Evolutionary conservation across 2,329 filamentous ascomycete species (phyloP).

Genomic region (Byssoonygena ceratinophila): DNA sequence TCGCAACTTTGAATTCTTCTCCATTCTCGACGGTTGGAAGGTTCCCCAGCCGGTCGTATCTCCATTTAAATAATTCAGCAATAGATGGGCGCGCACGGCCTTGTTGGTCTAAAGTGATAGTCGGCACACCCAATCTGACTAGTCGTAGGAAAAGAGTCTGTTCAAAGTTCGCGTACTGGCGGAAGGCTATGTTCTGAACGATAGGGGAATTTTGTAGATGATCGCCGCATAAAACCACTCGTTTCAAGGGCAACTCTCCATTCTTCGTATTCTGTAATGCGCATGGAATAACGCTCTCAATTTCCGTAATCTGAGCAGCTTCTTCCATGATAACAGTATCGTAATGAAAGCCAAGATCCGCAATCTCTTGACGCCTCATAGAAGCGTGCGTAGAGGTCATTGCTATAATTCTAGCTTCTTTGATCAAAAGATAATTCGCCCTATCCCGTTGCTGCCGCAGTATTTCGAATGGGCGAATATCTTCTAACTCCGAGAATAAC

Average conservation of each 20-base stretch:
- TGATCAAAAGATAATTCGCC: conserved; percentile 88
- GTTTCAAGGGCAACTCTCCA: conserved; percentile 65
- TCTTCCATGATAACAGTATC: conserved; percentile 98
- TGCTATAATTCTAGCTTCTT: conserved; percentile 91
- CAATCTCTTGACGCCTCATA: conserved; percentile 84
- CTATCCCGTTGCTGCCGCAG: conserved; percentile 80
- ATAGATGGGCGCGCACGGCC: conserved; percentile 81
- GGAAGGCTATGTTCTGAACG: conserved; percentile 86
- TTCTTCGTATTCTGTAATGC: conserved; percentile 75
- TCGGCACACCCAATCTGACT: conserved; percentile 83
- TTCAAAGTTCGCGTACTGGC: conserved; percentile 89
- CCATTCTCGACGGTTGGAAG: conserved; percentile 60
- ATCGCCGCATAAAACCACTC: conserved; percentile 86
- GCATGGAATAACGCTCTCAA: conserved; percentile 90
- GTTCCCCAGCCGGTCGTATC: conserved; percentile 71
- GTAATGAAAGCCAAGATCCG: conserved; percentile 85
- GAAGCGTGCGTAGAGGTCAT: conserved; percentile 99
- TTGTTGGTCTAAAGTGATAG: conserved; percentile 82
- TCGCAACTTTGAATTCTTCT: conserved; percentile 66
- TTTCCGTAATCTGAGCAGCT: conserved; percentile 93
- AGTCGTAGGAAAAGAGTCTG: conserved; percentile 90
- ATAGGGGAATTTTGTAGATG: conserved; percentile 95
- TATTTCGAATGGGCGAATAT: conserved; percentile 92
- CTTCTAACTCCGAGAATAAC: conserved; percentile 83
- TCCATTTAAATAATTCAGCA: conserved; percentile 84